A percentile compares a stretch with the other conserved stretches of the same genome.
Evolutionary conservation across 169 alveolate species (phyloP).

Genomic region (Cyclospora cayetanensis): DNA sequence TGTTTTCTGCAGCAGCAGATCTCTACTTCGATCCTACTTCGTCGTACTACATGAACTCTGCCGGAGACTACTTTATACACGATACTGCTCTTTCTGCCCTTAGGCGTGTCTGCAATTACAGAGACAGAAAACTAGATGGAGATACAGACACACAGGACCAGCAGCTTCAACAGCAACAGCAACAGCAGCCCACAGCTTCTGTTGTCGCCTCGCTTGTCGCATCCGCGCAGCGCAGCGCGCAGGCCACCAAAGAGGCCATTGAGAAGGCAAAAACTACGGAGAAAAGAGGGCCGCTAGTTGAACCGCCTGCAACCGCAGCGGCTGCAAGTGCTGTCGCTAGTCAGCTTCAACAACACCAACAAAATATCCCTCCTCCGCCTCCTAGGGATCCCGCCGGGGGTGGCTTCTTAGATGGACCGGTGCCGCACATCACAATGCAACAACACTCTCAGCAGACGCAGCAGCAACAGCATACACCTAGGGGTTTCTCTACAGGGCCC

Average conservation of each 20-base stretch:
- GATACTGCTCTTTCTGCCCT: neutral
- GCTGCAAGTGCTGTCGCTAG: neutral
- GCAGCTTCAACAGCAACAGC: slow-evolving; percentile 24
- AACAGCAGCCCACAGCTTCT: neutral
- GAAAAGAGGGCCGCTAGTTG: neutral
- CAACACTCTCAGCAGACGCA: neutral
- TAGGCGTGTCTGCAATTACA: slow-evolving; percentile 38
- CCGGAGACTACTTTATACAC: slow-evolving; percentile 63
- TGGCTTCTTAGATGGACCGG: neutral
- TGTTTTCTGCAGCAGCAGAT: neutral
- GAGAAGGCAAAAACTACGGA: slow-evolving; percentile 36
- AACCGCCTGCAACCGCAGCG: neutral
- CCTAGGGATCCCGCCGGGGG: neutral
- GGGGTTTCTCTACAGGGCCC: neutral
- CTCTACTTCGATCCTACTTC: slow-evolving; percentile 57
- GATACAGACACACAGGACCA: neutral
- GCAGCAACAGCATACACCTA: neutral
- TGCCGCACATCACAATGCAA: neutral
- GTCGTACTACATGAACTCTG: slow-evolving; percentile 48
- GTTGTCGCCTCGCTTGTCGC: slow-evolving; percentile 58
- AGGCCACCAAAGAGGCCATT: slow-evolving; percentile 67
- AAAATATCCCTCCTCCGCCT: neutral
- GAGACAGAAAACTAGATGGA: neutral
- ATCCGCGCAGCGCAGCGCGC: slow-evolving; percentile 64
- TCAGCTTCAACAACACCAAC: neutral